A percentile compares a stretch with the other conserved stretches of the same genome.
These are phyloP conservation scores for Diaporthe capsici DNA, from an alignment of 2,329 filamentous ascomycete genomes.

Conservation along the genomic window DNA sequence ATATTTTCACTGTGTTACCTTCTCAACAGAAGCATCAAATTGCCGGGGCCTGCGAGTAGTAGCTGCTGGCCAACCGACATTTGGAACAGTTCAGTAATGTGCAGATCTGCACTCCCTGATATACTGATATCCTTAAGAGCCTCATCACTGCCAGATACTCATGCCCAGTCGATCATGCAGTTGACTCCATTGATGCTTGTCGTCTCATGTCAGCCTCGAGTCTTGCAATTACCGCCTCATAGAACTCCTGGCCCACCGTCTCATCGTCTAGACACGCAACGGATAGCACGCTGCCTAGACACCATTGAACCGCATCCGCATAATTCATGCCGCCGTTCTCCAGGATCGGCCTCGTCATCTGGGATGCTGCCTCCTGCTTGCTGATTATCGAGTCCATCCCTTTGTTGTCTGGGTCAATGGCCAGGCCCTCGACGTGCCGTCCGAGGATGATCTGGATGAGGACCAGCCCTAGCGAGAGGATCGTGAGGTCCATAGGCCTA, in stretches of 20 bases:
- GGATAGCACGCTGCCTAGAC: conserved; percentile 10
- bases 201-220: conserved; percentile 15
- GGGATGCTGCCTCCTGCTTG: conserved; percentile 15
- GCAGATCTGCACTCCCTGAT: no score
- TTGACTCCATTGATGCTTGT: neutral
- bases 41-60: no score
- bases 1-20: no score
- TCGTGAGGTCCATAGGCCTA: conserved; percentile 22
- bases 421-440: conserved; percentile 4
- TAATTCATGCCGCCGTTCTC: conserved; percentile 28
- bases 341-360: neutral
- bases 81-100: no score
- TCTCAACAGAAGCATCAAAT: no score
- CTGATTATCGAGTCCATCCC: conserved; percentile 1
- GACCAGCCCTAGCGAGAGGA: conserved; percentile 22
- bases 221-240: conserved; percentile 8
- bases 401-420: conserved; percentile 10
- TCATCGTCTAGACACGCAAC: conserved; percentile 23
- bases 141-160: neutral
- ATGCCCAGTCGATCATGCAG: no score
- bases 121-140: no score
- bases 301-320: conserved; percentile 15
- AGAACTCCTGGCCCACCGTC: conserved; percentile 20
- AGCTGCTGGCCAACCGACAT: no score
- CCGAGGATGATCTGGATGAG: conserved; percentile 29